A percentile compares a stretch with the other conserved stretches of the same genome.
phyloP scores from a whole-genome alignment of 139 green algal species.

The Micractinium sp. region DNA sequence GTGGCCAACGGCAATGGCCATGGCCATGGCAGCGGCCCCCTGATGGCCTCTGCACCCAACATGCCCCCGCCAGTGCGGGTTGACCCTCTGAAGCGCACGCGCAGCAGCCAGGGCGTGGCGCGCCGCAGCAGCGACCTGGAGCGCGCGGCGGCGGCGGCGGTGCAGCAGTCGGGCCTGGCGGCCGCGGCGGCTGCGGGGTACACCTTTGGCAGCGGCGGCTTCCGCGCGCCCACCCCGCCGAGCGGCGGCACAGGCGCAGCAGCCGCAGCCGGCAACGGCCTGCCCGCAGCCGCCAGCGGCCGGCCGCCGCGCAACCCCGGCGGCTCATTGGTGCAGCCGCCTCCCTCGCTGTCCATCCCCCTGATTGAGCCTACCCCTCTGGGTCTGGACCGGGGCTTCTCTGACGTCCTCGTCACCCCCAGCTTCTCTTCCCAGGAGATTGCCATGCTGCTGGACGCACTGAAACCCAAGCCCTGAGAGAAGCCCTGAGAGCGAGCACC shows the following conservation, averaged over 20 bases:
- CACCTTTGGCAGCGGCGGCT: background rate
- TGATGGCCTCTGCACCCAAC: no score
- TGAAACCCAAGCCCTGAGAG: background rate
- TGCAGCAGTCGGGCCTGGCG: constrained; percentile 19
- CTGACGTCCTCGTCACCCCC: constrained; percentile 27
- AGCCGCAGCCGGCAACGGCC: background rate
- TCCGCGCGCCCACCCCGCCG: background rate
- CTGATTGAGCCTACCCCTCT: constrained; percentile 8
- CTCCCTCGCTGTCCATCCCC: background rate
- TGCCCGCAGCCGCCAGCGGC: background rate
- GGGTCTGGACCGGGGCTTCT: background rate
- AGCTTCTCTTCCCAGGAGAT: constrained; percentile 27
- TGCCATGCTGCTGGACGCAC: constrained; percentile 18
- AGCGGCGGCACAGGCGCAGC: background rate
- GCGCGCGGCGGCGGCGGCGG: background rate
- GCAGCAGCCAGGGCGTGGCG: background rate
- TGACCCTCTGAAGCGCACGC: constrained; percentile 6
- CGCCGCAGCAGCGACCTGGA: background rate
- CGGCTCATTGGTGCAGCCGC: background rate
- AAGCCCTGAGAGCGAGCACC: no score
- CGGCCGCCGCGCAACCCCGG: background rate
- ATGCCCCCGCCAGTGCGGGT: background rate
- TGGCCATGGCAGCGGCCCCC: background rate
- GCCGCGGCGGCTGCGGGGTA: constrained; percentile 1
- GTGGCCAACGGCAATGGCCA: background rate